Conservation (phyloP, 495 filamentous ascomycete genomes). For the Mytilinidion resinicola region DNA sequence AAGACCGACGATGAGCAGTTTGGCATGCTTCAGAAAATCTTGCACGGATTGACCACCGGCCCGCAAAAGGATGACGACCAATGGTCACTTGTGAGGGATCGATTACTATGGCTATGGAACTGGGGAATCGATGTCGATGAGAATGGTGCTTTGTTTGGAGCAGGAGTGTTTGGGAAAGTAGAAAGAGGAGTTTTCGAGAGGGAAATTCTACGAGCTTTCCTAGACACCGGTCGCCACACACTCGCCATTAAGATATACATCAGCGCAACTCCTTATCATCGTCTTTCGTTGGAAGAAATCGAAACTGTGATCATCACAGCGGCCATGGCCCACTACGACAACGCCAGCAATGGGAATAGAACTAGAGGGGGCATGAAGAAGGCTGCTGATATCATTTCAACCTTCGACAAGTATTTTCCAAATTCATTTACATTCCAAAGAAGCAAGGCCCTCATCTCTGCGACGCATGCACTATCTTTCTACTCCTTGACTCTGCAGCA, state of each 20-base stretch:
- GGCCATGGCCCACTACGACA: constrained; percentile 74
- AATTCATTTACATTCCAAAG: constrained; percentile 50
- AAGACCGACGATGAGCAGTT: constrained; percentile 60
- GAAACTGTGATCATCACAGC: constrained; percentile 60
- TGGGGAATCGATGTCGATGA: constrained; percentile 56
- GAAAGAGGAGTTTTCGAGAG: constrained; percentile 1
- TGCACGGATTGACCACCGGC: constrained; percentile 46
- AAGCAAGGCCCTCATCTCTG: constrained; percentile 64
- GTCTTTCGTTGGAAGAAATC: constrained; percentile 48
- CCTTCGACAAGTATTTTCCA: constrained; percentile 60
- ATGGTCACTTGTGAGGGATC: constrained; percentile 60
- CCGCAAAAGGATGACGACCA: constrained; percentile 56
- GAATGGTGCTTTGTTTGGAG: not conserved
- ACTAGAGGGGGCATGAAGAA: constrained; percentile 76
- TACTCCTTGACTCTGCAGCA: constrained; percentile 87
- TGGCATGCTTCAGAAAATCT: constrained; percentile 54
- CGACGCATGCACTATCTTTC: constrained; percentile 80
- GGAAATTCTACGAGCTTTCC: not conserved
- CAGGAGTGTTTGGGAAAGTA: constrained; percentile 1
- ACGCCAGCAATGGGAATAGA: constrained; percentile 82
- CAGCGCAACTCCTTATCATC: constrained; percentile 40
- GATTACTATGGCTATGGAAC: constrained; percentile 73
- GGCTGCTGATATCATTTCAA: constrained; percentile 69
- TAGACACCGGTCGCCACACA: constrained; percentile 49
- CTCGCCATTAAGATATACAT: constrained; percentile 67